Evolutionary conservation across 2,329 filamentous ascomycete species (phyloP).

Genomic region (Boeremia lycopersici): DNA sequence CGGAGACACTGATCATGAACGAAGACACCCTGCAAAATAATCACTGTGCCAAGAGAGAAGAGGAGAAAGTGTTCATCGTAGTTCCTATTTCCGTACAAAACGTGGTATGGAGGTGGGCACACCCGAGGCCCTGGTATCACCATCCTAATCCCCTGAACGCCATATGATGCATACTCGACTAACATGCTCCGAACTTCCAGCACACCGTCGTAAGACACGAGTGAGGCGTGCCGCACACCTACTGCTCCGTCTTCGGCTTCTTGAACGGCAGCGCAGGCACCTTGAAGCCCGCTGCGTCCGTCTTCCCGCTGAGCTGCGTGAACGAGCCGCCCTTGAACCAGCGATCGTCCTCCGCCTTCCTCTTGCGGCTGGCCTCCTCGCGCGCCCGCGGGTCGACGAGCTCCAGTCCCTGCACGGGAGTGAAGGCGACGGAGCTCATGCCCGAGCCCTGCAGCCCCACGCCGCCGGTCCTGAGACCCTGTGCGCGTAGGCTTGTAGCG

Average conservation of each 20-base stretch:
- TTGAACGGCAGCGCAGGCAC: constrained; percentile 80
- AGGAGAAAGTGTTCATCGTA: neutral
- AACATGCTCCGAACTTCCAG: neutral
- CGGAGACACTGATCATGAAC: neutral
- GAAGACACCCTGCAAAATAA: neutral
- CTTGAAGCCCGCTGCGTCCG: constrained; percentile 74
- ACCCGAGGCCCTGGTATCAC: constrained; percentile 11
- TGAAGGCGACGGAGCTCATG: constrained; percentile 89
- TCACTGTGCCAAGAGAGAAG: neutral
- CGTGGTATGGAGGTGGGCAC: neutral
- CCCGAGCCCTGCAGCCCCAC: constrained; percentile 71
- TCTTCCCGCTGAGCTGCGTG: constrained; percentile 71
- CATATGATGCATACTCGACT: constrained; percentile 8
- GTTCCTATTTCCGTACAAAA: neutral
- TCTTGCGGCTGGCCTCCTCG: constrained; percentile 84
- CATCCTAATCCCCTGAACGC: constrained; percentile 5
- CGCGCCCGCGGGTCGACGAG: constrained; percentile 92
- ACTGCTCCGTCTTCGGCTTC: constrained; percentile 53
- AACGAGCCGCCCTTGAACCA: constrained; percentile 99
- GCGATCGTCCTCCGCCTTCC: constrained; percentile 90
- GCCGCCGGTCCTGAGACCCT: constrained; percentile 79
- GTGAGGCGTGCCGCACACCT: neutral
- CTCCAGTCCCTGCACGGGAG: constrained; percentile 91
- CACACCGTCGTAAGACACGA: neutral
- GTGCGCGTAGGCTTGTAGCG: constrained; percentile 73